Conservation (phyloP, 306 rosid species). For the Casuarina glauca region DNA sequence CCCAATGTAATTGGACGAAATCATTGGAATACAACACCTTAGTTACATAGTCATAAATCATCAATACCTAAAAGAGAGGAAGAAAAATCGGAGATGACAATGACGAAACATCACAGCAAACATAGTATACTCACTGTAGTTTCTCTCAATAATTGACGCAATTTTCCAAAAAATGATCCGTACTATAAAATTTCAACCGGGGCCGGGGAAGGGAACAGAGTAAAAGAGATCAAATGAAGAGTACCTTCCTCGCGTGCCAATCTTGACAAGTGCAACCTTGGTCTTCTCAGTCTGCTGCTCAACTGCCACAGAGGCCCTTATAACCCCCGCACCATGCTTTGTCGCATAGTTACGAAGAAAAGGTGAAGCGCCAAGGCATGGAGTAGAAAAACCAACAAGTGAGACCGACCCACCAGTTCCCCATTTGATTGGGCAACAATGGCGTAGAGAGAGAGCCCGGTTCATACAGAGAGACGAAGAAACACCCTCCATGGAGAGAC, state of each 20-base stretch:
- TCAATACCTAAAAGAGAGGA: neutral
- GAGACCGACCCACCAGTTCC: constrained; percentile 36
- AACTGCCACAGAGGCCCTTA: constrained; percentile 67
- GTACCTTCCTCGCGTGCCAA: constrained; percentile 94
- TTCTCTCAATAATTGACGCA: neutral
- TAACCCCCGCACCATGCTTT: constrained; percentile 22
- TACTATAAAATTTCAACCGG: neutral
- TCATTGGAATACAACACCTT: neutral
- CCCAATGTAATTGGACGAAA: neutral
- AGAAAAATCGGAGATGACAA: too few species aligned
- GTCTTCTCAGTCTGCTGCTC: constrained; percentile 59
- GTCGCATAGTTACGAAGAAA: constrained; percentile 31
- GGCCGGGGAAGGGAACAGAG: neutral
- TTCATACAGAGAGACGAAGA: constrained; percentile 29
- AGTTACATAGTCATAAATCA: neutral
- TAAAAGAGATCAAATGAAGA: neutral
- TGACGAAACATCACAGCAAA: neutral
- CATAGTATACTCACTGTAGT: neutral
- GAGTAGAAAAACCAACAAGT: constrained; percentile 36
- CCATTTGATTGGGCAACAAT: constrained; percentile 25
- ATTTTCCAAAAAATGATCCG: constrained; percentile 2
- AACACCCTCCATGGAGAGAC: constrained; percentile 39
- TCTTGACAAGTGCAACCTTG: constrained; percentile 62
- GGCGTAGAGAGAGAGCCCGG: constrained; percentile 26
- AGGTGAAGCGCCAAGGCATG: constrained; percentile 45